Percentiles rank a stretch among this genome's conserved stretches.
Conservation (phyloP, 768 basidiomycete genomes). For the Tulasnella sp. region DNA sequence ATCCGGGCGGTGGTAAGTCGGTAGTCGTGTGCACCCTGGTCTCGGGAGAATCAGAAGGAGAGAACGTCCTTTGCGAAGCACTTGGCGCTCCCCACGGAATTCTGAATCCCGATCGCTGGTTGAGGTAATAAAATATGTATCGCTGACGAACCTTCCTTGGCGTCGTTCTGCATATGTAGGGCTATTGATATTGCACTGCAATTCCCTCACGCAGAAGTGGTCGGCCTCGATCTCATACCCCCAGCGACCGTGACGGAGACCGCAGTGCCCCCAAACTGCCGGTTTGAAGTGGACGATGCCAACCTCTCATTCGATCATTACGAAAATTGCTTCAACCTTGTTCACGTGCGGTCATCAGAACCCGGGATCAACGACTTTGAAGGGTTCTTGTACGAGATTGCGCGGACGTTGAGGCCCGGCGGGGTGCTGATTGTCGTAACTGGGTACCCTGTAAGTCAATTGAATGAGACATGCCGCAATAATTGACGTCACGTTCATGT, state of each 20-base stretch:
- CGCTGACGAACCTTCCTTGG: background rate
- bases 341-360: conserved; percentile 26
- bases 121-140: background rate
- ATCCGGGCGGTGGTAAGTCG: conserved; percentile 21
- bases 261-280: conserved; percentile 3
- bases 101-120: background rate
- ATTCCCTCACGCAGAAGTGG: conserved; percentile 28
- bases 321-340: conserved; percentile 24
- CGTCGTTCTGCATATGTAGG: conserved; percentile 4
- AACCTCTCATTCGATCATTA: conserved; percentile 24
- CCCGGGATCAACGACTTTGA: conserved; percentile 22
- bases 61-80: background rate
- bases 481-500: background rate
- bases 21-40: background rate
- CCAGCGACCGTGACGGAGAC: background rate
- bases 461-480: background rate
- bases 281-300: conserved; percentile 25
- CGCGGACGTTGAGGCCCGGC: conserved; percentile 20
- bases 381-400: conserved; percentile 28
- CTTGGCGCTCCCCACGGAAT: background rate
- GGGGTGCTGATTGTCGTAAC: conserved; percentile 24
- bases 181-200: conserved; percentile 26
- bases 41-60: background rate
- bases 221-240: conserved; percentile 27
- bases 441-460: conserved; percentile 21